A percentile compares a stretch with the other conserved stretches of the same genome.
Evolutionary conservation across 2,329 filamentous ascomycete species (phyloP).

Genomic region (Paecilomyces sp.): DNA sequence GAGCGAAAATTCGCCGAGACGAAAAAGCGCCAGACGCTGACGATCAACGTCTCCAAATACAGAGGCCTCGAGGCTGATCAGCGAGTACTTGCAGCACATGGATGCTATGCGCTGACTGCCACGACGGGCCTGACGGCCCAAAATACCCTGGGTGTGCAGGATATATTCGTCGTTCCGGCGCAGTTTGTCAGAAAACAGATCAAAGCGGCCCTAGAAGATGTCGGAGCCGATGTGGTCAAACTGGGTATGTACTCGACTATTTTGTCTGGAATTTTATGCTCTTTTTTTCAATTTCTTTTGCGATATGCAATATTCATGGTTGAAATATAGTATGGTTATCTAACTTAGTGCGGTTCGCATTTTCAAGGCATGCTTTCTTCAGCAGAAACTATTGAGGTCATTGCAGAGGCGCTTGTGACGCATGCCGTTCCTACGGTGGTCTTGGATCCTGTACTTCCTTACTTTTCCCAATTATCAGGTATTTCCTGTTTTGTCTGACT

Average conservation of each 20-base stretch:
- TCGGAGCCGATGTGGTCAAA: conserved; percentile 85
- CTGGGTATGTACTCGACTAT: conserved; percentile 54
- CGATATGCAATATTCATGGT: not conserved
- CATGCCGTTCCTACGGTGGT: conserved; percentile 56
- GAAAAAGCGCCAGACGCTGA: conserved; percentile 6
- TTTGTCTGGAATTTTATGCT: not conserved
- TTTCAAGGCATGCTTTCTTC: conserved; percentile 72
- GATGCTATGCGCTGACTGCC: conserved; percentile 92
- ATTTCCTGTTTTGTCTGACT: not conserved
- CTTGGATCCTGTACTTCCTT: conserved; percentile 64
- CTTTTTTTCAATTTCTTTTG: not conserved
- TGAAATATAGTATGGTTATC: not conserved
- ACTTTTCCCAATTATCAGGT: not conserved
- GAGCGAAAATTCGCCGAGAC: not conserved
- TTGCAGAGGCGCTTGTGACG: conserved; percentile 56
- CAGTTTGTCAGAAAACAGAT: conserved; percentile 79
- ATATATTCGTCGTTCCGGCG: conserved; percentile 71
- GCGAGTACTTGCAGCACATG: conserved; percentile 85
- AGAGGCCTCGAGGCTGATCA: conserved; percentile 95
- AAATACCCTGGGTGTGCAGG: conserved; percentile 78
- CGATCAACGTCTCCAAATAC: conserved; percentile 12
- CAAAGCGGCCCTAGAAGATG: conserved; percentile 73
- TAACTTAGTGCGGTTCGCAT: conserved; percentile 2
- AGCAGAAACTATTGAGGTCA: conserved; percentile 59
- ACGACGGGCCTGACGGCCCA: conserved; percentile 95